Base-by-base conservation (phyloP, 805 yeast genomes). In the Saccharomycopsis olivae region DNA sequence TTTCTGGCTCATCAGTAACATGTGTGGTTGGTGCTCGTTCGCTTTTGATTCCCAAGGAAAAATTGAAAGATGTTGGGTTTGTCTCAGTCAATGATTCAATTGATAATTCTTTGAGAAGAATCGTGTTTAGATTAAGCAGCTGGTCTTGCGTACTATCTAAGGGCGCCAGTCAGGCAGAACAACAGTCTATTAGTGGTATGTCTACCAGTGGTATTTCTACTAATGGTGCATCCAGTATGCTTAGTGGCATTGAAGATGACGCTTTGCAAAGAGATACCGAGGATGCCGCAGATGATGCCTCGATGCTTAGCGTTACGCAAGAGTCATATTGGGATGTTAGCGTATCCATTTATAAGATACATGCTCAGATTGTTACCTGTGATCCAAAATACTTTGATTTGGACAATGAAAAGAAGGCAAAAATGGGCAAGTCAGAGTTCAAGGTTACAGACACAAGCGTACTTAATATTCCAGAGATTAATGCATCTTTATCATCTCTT, bases 11-110 rank as follows among this genome's bases (percentile, higher is more conserved):
- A 11, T 49, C 53, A 11, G 48, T 61, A 4, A 46, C 44, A 2
- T 21, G 62, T 1, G 40, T 54, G 3, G 33, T 65, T 10, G 71
- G 71, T 3, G 58, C 68, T 6, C 57, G 73, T 29, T 67, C 72
- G 1, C 57, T 67, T 2, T 54, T 68, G 35, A 53, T 68, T 51
- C 65, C 69, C 3, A 58, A 63, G 15, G 63, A 60, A 18, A 48
- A 59, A 1, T 56, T 65, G 35, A 55, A 62, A 17, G 40, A 47
- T 3, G 36, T 57, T 1, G 70, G 66, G 46, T 47, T 63, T n/a
- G 59, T 65, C 13, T 38, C 41, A 3, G 55, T 55, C 43, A 66
- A 65, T 4, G 59, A 61, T 35, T 34, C 20, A 3, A 23, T 40
- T 16, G 25, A 38, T 32, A 33, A 10, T 20, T 30, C 5, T 21